Evolutionary conservation across 148 eudicot genomes (phyloP).

Genomic region (Camellia japonica): DNA sequence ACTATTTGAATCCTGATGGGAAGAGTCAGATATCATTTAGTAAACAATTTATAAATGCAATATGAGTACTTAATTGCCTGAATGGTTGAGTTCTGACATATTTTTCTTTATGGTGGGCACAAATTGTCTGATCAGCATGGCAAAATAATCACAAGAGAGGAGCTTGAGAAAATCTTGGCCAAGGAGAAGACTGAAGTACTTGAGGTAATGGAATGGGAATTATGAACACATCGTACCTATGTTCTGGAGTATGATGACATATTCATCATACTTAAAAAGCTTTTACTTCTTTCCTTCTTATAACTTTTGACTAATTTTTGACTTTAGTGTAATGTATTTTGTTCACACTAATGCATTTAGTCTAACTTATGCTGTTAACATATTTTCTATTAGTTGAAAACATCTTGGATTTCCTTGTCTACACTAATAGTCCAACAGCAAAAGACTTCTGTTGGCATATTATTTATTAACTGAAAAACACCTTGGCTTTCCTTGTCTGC

Average conservation of each 20-base stretch:
- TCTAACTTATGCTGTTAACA: background rate
- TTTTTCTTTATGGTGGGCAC: background rate
- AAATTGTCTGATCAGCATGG: slow-evolving; percentile 60
- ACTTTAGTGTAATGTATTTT: background rate
- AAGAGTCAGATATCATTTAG: background rate
- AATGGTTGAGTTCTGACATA: slow-evolving; percentile 1
- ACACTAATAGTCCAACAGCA: background rate
- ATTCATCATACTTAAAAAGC: background rate
- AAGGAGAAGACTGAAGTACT: slow-evolving; percentile 69
- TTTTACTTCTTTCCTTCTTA: background rate
- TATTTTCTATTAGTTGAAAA: background rate
- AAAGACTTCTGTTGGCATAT: background rate
- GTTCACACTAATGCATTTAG: background rate
- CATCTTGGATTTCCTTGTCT: too few relatives aligned
- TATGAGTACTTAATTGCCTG: background rate
- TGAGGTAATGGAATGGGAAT: slow-evolving; percentile 51
- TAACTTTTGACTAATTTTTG: background rate
- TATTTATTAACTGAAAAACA: background rate
- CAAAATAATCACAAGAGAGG: slow-evolving; percentile 77
- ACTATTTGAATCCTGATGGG: background rate
- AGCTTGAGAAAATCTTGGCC: slow-evolving; percentile 69
- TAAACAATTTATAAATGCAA: background rate
- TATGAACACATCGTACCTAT: background rate
- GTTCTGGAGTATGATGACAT: background rate
- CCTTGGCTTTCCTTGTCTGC: background rate